These are phyloP conservation scores for Ophiognomonia clavigignenti-juglandacearum DNA, from an alignment of 2,329 filamentous ascomycete genomes.

Conservation along the genomic window DNA sequence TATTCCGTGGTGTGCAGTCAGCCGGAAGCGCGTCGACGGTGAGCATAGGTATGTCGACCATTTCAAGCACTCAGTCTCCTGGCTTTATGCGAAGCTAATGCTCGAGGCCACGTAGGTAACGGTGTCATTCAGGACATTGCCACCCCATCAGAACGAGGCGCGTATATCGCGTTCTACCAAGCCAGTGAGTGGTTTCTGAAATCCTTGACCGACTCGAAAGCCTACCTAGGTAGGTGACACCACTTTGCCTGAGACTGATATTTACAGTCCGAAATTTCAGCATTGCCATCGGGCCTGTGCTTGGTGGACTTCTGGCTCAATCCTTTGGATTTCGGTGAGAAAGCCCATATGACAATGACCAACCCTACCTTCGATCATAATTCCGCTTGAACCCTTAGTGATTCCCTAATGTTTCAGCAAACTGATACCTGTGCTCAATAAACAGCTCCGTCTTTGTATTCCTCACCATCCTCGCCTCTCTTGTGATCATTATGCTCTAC, in stretches of 20 bases:
- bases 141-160: constrained; percentile 23
- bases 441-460: constrained; percentile 27
- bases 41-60: constrained; percentile 39
- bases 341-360: no score
- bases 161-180: constrained; percentile 27
- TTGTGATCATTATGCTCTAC: constrained; percentile 31
- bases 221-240: no score
- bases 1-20: constrained; percentile 42
- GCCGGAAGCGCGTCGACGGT: constrained; percentile 43
- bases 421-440: no score
- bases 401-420: no score
- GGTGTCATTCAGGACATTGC: constrained; percentile 29
- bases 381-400: no score
- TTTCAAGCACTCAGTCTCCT: no score
- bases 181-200: constrained; percentile 26
- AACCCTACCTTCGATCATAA: no score
- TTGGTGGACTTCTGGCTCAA: constrained; percentile 25
- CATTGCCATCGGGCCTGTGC: constrained; percentile 27
- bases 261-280: constrained; percentile 25
- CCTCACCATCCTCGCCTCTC: constrained; percentile 25
- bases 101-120: constrained; percentile 18
- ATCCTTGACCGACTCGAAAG: no score
- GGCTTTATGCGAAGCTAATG: no score
- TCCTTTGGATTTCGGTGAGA: constrained; percentile 27
- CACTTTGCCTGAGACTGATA: no score